Evolutionary conservation across 495 filamentous ascomycete genomes (phyloP).

Genomic region (Durotheca rogersii): DNA sequence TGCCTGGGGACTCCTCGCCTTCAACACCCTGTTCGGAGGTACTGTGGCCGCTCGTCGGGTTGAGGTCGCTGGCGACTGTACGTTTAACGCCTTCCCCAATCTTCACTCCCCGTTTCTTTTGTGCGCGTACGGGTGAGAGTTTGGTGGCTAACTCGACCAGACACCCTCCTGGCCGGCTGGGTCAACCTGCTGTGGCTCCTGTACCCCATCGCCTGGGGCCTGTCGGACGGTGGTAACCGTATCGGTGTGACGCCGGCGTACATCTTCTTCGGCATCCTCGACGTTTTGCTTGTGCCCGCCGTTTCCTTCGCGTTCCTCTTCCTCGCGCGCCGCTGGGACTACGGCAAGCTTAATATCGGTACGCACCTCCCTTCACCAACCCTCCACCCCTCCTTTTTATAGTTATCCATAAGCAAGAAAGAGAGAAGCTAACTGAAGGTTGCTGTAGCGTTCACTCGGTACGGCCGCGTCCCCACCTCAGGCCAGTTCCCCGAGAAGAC

Average conservation of each 20-base stretch:
- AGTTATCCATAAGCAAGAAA: neutral
- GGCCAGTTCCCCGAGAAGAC: conserved; percentile 51
- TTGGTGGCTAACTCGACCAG: conserved; percentile 14
- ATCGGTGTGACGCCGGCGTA: conserved; percentile 42
- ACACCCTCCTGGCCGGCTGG: conserved; percentile 44
- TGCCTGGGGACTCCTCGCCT: conserved; percentile 39
- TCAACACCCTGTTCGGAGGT: conserved; percentile 36
- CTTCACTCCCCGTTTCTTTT: neutral
- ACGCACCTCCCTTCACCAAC: neutral
- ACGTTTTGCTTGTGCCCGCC: conserved; percentile 42
- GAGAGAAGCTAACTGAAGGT: neutral
- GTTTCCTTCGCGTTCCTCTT: conserved; percentile 40
- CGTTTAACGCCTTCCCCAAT: neutral
- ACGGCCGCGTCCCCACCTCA: conserved; percentile 47
- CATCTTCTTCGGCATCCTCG: conserved; percentile 51
- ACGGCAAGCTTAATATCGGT: conserved; percentile 45
- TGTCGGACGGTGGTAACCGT: conserved; percentile 50
- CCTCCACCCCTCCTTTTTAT: neutral
- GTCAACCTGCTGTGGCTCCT: conserved; percentile 51
- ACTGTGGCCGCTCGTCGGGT: conserved; percentile 38
- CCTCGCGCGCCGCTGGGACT: conserved; percentile 50
- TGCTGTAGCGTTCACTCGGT: conserved; percentile 49
- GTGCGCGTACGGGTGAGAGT: no score
- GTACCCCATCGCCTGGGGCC: conserved; percentile 51
- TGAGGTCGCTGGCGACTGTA: conserved; percentile 39